Conservation (phyloP, 352 stramenopile genomes). For the Phytophthora pini region DNA sequence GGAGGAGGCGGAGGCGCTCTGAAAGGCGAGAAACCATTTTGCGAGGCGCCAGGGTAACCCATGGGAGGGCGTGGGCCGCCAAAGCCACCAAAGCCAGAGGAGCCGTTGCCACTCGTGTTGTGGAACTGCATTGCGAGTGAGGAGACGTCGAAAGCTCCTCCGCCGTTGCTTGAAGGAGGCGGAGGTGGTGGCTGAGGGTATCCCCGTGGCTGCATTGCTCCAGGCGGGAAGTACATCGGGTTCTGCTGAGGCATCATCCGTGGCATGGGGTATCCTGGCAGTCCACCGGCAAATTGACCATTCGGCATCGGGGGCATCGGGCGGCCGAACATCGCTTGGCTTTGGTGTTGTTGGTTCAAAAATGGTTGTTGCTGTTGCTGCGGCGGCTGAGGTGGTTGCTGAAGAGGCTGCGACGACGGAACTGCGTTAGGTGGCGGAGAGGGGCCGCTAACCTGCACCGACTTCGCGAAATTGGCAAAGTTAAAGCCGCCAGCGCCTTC, state of each 20-base stretch:
- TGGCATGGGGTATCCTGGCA: slow-evolving; percentile 31
- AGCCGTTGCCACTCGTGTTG: slow-evolving; percentile 31
- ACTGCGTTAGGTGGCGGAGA: slow-evolving; percentile 22
- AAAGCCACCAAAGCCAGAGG: slow-evolving; percentile 43
- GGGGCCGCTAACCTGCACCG: slow-evolving; percentile 37
- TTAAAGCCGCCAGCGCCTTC: slow-evolving; percentile 41
- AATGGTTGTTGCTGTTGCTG: slow-evolving; percentile 29
- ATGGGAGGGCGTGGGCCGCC: slow-evolving; percentile 43
- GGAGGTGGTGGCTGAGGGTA: slow-evolving; percentile 39
- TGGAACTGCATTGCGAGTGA: slow-evolving; percentile 88
- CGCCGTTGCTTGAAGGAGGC: slow-evolving; percentile 24
- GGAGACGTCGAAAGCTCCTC: slow-evolving; percentile 57
- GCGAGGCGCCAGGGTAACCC: slow-evolving; percentile 21
- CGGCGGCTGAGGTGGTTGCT: slow-evolving; percentile 16
- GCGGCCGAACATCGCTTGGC: slow-evolving; percentile 25
- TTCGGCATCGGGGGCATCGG: slow-evolving; percentile 38
- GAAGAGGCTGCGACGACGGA: slow-evolving; percentile 25
- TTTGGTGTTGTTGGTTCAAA: slow-evolving; percentile 40
- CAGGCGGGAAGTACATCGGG: slow-evolving; percentile 36
- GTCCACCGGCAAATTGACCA: slow-evolving; percentile 24
- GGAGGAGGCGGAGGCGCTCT: slow-evolving; percentile 39
- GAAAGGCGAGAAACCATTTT: slow-evolving; percentile 43
- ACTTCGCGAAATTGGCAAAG: slow-evolving; percentile 54
- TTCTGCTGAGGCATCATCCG: slow-evolving; percentile 39
- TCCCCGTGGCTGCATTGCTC: slow-evolving; percentile 27